A percentile compares a stretch with the other conserved stretches of the same genome.
Evolutionary conservation across 495 filamentous ascomycete genomes (phyloP).

Genomic region (Trypethelium eluteriae): DNA sequence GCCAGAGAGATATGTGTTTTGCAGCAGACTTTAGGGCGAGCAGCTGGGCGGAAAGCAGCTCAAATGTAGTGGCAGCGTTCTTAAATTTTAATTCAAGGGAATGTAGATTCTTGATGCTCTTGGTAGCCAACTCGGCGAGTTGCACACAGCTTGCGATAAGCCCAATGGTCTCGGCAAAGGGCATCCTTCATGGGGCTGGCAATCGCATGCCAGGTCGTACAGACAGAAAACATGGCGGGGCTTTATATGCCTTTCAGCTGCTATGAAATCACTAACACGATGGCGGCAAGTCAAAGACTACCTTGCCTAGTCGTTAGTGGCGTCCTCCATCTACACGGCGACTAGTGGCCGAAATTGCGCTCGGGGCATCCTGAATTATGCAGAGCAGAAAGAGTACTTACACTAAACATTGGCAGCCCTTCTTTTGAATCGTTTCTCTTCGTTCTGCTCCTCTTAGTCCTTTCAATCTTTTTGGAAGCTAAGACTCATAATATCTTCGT

Average conservation of each 20-base stretch:
- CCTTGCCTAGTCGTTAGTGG: too few relatives aligned
- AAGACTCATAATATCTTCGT: too few relatives aligned
- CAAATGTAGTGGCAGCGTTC: background rate
- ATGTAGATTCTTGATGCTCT: conserved; percentile 8
- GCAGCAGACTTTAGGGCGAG: background rate
- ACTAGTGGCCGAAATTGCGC: too few relatives aligned
- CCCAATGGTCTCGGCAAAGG: background rate
- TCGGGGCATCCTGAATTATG: too few relatives aligned
- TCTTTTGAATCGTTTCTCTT: too few relatives aligned
- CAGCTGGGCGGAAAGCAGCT: background rate
- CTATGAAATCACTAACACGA: too few relatives aligned
- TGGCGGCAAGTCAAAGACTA: too few relatives aligned
- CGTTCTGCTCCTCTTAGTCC: too few relatives aligned
- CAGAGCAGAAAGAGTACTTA: too few relatives aligned
- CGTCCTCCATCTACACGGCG: too few relatives aligned
- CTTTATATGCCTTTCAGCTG: background rate
- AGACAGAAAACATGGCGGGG: background rate
- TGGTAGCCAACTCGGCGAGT: background rate
- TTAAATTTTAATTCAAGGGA: background rate
- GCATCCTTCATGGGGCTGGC: background rate
- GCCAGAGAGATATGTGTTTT: conserved; percentile 3
- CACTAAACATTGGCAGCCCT: too few relatives aligned
- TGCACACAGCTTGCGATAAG: conserved; percentile 5
- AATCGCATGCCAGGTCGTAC: background rate
- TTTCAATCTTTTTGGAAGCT: too few relatives aligned